Conservation (phyloP, 805 yeast genomes). For the Starmerella powellii region DNA sequence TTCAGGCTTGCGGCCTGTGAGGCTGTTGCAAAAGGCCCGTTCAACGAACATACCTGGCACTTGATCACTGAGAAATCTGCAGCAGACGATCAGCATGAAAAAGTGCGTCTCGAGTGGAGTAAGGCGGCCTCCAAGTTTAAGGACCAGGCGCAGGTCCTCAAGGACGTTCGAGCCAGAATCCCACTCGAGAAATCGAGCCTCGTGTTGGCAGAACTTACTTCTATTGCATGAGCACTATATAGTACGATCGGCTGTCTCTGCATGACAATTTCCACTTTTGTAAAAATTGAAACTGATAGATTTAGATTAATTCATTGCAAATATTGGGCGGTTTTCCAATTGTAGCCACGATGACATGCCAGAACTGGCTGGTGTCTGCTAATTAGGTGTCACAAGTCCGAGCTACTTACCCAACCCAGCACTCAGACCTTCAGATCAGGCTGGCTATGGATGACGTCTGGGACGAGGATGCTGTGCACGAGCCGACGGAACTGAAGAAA, state of each 20-base stretch:
- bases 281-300: no score
- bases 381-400: no score
- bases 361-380: no score
- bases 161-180: not conserved
- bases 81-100: slow-evolving; percentile 32
- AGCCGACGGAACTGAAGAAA: slow-evolving; percentile 19
- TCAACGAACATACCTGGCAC: slow-evolving; percentile 13
- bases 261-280: no score
- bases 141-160: not conserved
- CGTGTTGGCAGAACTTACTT: not conserved
- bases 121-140: slow-evolving; percentile 29
- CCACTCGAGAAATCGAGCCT: slow-evolving; percentile 2
- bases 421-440: no score
- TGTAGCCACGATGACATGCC: no score
- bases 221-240: not conserved
- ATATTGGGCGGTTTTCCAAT: no score
- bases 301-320: no score
- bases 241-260: no score
- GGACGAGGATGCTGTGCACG: slow-evolving; percentile 18
- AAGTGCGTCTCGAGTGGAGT: slow-evolving; percentile 43
- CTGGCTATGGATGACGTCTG: slow-evolving; percentile 22
- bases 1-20: slow-evolving; percentile 40
- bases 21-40: slow-evolving; percentile 24
- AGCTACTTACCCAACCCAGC: no score
- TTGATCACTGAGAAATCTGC: slow-evolving; percentile 11